Conservation (phyloP, 768 basidiomycete species). For the Hebeloma cylindrosporum region DNA sequence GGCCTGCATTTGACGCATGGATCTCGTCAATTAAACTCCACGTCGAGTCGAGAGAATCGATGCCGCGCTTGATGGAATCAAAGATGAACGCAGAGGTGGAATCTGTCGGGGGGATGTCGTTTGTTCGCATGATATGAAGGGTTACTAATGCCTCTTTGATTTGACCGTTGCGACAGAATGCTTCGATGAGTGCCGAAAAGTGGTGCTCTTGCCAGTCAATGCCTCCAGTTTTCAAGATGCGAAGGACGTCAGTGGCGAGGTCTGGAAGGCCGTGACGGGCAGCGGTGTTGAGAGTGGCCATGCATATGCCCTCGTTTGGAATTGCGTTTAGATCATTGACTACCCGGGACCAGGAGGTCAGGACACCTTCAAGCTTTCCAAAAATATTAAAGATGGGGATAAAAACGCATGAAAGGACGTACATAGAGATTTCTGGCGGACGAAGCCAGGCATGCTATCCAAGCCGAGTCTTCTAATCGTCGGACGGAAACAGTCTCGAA, state of each 20-base stretch:
- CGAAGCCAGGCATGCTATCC: conserved; percentile 66
- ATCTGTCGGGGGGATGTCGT: conserved; percentile 46
- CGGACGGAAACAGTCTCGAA: conserved; percentile 59
- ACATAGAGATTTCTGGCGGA: conserved; percentile 71
- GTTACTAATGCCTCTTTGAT: conserved; percentile 63
- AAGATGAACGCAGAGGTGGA: conserved; percentile 58
- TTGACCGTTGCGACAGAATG: conserved; percentile 57
- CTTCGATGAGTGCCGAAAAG: conserved; percentile 74
- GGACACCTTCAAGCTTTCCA: conserved; percentile 64
- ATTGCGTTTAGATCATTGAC: conserved; percentile 50
- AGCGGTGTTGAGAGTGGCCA: conserved; percentile 70
- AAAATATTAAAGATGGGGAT: background rate
- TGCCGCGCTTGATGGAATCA: conserved; percentile 42
- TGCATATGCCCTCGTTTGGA: conserved; percentile 75
- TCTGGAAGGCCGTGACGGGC: conserved; percentile 71
- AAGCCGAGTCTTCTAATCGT: conserved; percentile 51
- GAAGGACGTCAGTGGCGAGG: conserved; percentile 66
- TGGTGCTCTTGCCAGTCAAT: conserved; percentile 66
- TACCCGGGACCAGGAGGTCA: conserved; percentile 59
- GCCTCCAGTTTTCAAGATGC: conserved; percentile 48
- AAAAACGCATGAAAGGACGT: conserved; percentile 7
- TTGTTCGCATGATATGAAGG: conserved; percentile 58
- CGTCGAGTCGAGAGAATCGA: conserved; percentile 58
- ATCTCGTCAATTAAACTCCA: conserved; percentile 67
- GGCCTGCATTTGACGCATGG: conserved; percentile 44